Evolutionary conservation across 441 rosid species (phyloP).

Genomic region (Populus hybrid): DNA sequence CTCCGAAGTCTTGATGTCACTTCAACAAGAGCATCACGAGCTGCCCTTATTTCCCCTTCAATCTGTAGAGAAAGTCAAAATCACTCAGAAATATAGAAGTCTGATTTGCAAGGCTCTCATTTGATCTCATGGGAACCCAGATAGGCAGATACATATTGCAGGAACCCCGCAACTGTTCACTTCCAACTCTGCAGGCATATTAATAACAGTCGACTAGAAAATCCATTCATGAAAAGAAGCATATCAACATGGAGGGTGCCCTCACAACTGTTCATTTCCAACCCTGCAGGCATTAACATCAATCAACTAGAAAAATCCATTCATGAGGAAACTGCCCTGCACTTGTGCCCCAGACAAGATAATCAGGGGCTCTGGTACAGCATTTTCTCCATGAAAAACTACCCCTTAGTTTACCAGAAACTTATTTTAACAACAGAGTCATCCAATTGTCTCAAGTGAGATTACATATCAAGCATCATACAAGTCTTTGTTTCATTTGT

Average conservation of each 20-base stretch:
- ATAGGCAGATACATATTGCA: neutral
- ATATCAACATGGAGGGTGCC: too few species aligned
- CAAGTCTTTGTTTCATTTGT: neutral
- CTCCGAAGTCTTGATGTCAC: conserved; percentile 69
- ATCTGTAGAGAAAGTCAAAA: conserved; percentile 47
- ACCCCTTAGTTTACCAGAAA: neutral
- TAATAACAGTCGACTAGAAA: too few species aligned
- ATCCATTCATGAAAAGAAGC: too few species aligned
- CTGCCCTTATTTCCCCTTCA: conserved; percentile 84
- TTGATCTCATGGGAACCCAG: conserved; percentile 5
- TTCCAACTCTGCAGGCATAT: neutral
- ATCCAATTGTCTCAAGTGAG: neutral
- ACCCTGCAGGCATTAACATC: neutral
- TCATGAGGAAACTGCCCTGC: neutral
- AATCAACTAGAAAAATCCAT: neutral
- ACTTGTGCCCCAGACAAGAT: neutral
- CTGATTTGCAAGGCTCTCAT: conserved; percentile 8
- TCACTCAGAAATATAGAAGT: conserved; percentile 20
- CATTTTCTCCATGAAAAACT: neutral
- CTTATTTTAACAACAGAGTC: neutral
- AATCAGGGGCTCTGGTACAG: neutral
- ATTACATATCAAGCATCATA: neutral
- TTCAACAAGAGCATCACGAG: conserved; percentile 91
- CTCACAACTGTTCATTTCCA: too few species aligned
- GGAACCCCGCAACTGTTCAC: neutral